Evolutionary conservation across 495 filamentous ascomycete genomes (phyloP).

Genomic region (Apodospora peruviana): DNA sequence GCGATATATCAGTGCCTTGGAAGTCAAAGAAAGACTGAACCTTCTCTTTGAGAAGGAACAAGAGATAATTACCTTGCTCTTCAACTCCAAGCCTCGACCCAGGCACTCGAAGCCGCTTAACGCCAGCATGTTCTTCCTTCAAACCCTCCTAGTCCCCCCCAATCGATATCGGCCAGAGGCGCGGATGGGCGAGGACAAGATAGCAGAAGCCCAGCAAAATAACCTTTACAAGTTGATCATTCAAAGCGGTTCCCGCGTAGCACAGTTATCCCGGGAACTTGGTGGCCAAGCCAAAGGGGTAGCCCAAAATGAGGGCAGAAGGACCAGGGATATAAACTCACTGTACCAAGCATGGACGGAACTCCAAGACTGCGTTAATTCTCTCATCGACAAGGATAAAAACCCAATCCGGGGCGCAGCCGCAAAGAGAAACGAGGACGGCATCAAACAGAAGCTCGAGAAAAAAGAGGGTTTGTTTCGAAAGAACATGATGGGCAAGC

Average conservation of each 20-base stretch:
- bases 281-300: constrained; percentile 24
- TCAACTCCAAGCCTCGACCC: constrained; percentile 60
- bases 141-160: constrained; percentile 77
- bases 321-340: constrained; percentile 33
- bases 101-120: constrained; percentile 46
- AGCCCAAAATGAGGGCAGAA: constrained; percentile 37
- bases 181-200: constrained; percentile 54
- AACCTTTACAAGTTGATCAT: constrained; percentile 75
- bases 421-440: constrained; percentile 64
- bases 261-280: constrained; percentile 71
- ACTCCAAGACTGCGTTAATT: constrained; percentile 86
- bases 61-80: constrained; percentile 75
- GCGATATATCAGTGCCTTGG: constrained; percentile 65
- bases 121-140: constrained; percentile 91
- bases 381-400: constrained; percentile 78
- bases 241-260: constrained; percentile 60
- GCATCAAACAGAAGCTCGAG: constrained; percentile 96
- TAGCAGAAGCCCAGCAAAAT: constrained; percentile 84
- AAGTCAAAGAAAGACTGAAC: constrained; percentile 68
- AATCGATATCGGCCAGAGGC: constrained; percentile 83
- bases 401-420: constrained; percentile 73
- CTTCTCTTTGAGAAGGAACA: constrained; percentile 82
- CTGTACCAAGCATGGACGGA: constrained; percentile 60
- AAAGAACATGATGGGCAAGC: constrained; percentile 99
- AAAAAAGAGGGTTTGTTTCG: constrained; percentile 98